Conservation (phyloP, 306 rosid species). For the Cucurbita pepo region DNA sequence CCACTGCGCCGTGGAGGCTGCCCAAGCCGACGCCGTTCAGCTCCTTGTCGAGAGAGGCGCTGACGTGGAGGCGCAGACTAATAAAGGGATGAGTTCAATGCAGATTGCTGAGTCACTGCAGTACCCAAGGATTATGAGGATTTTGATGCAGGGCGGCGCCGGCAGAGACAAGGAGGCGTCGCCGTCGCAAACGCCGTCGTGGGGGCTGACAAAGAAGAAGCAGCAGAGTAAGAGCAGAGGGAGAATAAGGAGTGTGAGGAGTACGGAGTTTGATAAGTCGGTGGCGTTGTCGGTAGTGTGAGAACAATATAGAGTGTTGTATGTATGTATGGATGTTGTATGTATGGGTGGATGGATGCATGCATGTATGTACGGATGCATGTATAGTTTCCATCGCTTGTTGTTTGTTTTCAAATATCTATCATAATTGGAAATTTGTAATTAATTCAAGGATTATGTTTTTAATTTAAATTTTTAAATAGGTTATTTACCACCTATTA, state of each 20-base stretch:
- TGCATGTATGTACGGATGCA: background rate
- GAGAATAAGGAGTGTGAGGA: background rate
- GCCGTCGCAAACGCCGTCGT: background rate
- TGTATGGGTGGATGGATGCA: background rate
- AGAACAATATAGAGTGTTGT: background rate
- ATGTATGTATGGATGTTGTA: too few relatives aligned
- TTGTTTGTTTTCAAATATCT: too few relatives aligned
- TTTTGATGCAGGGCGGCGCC: conserved; percentile 45
- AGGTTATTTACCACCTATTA: too few relatives aligned
- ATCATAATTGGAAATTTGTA: too few relatives aligned
- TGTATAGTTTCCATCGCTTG: too few relatives aligned
- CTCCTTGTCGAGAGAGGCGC: conserved; percentile 64
- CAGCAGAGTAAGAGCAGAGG: background rate
- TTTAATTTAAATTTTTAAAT: too few relatives aligned
- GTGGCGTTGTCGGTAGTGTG: background rate
- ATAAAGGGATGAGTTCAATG: conserved; percentile 52
- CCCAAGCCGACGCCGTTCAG: conserved; percentile 46
- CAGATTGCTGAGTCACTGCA: conserved; percentile 55
- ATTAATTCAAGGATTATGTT: too few relatives aligned
- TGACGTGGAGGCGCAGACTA: conserved; percentile 48
- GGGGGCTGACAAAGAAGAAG: conserved; percentile 9
- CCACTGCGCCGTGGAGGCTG: conserved; percentile 61
- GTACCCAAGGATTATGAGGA: conserved; percentile 49
- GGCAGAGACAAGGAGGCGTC: conserved; percentile 7
- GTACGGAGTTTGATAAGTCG: background rate